Percentiles rank a stretch among this genome's conserved stretches.
phyloP scores from a whole-genome alignment of 345 rosid genomes.

The Citrus sp. region DNA sequence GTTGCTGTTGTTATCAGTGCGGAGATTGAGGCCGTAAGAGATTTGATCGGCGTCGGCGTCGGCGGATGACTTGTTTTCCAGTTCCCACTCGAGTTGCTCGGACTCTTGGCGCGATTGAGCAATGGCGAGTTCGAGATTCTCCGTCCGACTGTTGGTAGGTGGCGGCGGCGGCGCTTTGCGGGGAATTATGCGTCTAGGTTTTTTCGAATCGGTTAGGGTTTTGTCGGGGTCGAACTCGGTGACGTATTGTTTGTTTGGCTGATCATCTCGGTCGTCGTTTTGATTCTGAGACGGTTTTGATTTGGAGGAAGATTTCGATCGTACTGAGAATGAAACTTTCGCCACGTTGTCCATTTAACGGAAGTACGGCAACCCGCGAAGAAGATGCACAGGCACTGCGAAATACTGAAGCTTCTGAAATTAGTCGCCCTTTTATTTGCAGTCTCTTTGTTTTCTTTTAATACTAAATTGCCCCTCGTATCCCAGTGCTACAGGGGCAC shows the following conservation, averaged over 20 bases:
- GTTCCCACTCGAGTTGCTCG: conserved; percentile 49
- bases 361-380: too few relatives aligned
- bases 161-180: conserved; percentile 49
- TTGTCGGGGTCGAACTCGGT: conserved; percentile 59
- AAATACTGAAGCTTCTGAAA: conserved; percentile 4
- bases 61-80: conserved; percentile 24
- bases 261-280: conserved; percentile 21
- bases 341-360: background rate
- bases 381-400: too few relatives aligned
- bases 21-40: conserved; percentile 47
- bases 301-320: conserved; percentile 38
- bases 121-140: conserved; percentile 53
- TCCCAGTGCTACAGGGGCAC: too few relatives aligned
- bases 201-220: conserved; percentile 27
- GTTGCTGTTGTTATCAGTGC: background rate
- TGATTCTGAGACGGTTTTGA: conserved; percentile 12
- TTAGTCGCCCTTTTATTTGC: background rate
- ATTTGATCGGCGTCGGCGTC: conserved; percentile 22
- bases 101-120: conserved; percentile 21
- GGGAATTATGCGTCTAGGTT: conserved; percentile 38
- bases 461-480: too few relatives aligned
- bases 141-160: conserved; percentile 62
- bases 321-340: conserved; percentile 57
- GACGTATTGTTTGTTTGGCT: conserved; percentile 34
- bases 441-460: background rate